Conservation (phyloP, 1,284 basidiomycete genomes). For the Tilletia caries region DNA sequence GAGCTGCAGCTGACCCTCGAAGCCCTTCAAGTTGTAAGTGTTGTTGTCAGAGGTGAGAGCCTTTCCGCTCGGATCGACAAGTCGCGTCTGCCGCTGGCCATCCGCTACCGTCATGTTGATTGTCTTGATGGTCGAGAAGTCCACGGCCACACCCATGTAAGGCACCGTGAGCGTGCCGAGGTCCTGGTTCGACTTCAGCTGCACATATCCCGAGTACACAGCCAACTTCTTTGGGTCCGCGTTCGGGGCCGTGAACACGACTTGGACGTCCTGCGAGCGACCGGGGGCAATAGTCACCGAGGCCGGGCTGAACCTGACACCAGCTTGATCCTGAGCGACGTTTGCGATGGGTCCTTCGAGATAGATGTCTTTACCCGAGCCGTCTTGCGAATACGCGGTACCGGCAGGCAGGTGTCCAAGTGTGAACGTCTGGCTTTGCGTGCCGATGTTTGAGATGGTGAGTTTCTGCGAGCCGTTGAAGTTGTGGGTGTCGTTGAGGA, state of each 20-base stretch:
- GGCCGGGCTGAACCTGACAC: constrained; percentile 56
- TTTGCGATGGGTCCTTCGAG: constrained; percentile 59
- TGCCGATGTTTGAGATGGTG: constrained; percentile 38
- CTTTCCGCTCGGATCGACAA: constrained; percentile 17
- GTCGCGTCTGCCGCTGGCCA: constrained; percentile 25
- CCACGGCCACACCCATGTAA: constrained; percentile 61
- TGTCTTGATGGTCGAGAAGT: constrained; percentile 57
- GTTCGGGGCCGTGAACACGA: constrained; percentile 57
- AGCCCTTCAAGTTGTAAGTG: not conserved
- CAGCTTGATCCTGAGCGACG: constrained; percentile 57
- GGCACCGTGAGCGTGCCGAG: not conserved
- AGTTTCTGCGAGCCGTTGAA: constrained; percentile 30
- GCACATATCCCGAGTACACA: constrained; percentile 55
- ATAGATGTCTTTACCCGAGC: constrained; percentile 33
- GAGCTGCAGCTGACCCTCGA: not conserved
- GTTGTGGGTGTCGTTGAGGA: constrained; percentile 68
- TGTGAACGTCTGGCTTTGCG: constrained; percentile 32
- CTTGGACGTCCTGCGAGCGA: constrained; percentile 47
- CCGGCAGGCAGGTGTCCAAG: constrained; percentile 40
- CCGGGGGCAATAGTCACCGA: constrained; percentile 55
- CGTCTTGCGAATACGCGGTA: constrained; percentile 55
- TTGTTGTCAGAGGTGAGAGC: constrained; percentile 24
- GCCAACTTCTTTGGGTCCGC: constrained; percentile 60
- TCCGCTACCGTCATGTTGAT: constrained; percentile 23
- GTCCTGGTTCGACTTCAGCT: not conserved